Evolutionary conservation across 208 protist species (phyloP), one percentile per base, ranked within the genome.

Genomic region (Histomonas meleagridis): DNA sequence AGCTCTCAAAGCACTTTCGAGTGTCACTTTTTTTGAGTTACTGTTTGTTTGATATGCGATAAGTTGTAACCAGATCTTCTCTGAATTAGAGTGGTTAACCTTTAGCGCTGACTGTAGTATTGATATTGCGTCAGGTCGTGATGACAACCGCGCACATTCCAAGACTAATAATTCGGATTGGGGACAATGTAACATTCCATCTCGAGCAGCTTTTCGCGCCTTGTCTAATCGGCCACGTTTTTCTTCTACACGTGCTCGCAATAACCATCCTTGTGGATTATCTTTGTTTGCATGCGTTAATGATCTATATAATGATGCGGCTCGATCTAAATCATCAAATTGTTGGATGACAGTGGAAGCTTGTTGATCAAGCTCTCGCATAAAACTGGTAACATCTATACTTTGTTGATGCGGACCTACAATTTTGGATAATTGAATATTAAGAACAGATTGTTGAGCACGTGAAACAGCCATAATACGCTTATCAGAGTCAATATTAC

Each of bases 211-310:
- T 86, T 86, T 86, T 55, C 14, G 10, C 12, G 76, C 76, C 28
- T 86, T 86, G 5, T 86, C 76, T 18, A 51, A 40, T 55, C 28
- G 51, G 32, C 76, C 76, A 55, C 76, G 23, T 38, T 55, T 86
- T 49, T 86, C 76, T 55, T 86, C 76, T 38, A 86, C 46, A 51
- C 76, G 43, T 38, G 40, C 76, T 10, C 76, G 40, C 3, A 46
- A 55, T 2, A 86, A 23, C 76, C 76, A 86, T n/a, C 0, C 46
- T 21, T 51, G 4, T 86, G 76, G 46, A 55, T 86, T n/a, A 7
- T 86, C 46, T 55, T 86, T 86, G 76, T 86, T 86, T 14, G 43
- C 32, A 21, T 86, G 76, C 1, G 76, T 86, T n/a, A 86, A 40
- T 21, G 18, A 14, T 38, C 76, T 0, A 38, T 86, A 86, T 32